Conservation (phyloP, 495 filamentous ascomycete species). For the Penicillium dipodomyicola region DNA sequence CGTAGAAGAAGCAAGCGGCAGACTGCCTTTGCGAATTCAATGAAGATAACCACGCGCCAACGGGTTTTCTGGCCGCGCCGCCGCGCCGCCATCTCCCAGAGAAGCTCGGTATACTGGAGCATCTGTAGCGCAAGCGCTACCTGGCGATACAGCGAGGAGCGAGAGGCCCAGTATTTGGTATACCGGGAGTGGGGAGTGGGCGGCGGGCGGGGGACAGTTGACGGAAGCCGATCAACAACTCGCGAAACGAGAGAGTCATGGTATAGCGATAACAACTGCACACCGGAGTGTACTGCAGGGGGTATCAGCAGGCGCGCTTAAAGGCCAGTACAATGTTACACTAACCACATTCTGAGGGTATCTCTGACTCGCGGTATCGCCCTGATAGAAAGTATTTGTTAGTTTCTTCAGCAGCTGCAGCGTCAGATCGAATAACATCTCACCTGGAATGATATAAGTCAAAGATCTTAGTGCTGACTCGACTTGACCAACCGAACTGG, state of each 20-base stretch:
- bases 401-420: not conserved
- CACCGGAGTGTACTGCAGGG: conserved; percentile 67
- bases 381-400: conserved; percentile 45
- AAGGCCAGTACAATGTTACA: conserved; percentile 10
- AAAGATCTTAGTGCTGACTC: conserved; percentile 87
- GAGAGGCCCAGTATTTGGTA: conserved; percentile 81
- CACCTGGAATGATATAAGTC: conserved; percentile 93
- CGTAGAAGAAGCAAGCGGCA: conserved; percentile 80
- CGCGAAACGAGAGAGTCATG: conserved; percentile 85
- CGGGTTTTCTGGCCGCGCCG: conserved; percentile 76
- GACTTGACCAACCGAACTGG: conserved; percentile 85
- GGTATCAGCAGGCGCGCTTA: not conserved
- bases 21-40: conserved; percentile 84
- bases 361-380: conserved; percentile 88
- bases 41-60: conserved; percentile 85
- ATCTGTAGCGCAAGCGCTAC: conserved; percentile 80
- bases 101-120: conserved; percentile 86
- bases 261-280: conserved; percentile 89
- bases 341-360: conserved; percentile 82
- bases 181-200: conserved; percentile 83
- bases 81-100: conserved; percentile 86
- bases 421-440: conserved; percentile 6
- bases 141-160: conserved; percentile 70
- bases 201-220: conserved; percentile 41
- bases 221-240: conserved; percentile 52